Evolutionary conservation across 352 stramenopile genomes (phyloP).

Genomic region (Globisporangium sylvaticum): DNA sequence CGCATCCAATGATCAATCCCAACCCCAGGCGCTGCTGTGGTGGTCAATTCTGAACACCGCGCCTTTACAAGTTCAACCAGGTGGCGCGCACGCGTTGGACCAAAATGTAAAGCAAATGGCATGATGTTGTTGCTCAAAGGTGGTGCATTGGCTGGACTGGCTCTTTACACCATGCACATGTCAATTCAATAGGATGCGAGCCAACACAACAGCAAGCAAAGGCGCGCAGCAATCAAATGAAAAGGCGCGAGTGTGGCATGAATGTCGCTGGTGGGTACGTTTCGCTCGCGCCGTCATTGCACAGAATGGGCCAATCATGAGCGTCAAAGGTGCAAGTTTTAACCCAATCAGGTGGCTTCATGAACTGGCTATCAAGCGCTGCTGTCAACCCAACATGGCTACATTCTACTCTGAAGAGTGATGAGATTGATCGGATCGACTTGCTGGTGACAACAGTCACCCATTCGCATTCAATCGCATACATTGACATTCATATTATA

Average conservation of each 20-base stretch:
- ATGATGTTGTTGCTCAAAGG: not conserved
- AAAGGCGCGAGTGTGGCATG: too few species aligned
- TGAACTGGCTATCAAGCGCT: not conserved
- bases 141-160: not conserved
- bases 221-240: not conserved
- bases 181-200: not conserved
- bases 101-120: not conserved
- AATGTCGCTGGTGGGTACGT: not conserved
- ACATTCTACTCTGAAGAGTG: not conserved
- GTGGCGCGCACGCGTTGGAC: not conserved
- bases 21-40: not conserved
- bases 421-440: not conserved
- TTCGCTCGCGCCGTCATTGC: not conserved
- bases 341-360: not conserved
- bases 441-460: not conserved
- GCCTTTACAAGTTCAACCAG: not conserved
- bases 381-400: not conserved
- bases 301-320: not conserved
- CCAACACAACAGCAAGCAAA: not conserved
- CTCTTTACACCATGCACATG: not conserved
- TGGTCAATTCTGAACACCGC: too few species aligned
- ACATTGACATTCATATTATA: slow-evolving; percentile 6
- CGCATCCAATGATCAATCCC: not conserved
- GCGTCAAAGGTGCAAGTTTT: not conserved
- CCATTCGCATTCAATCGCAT: slow-evolving; percentile 1